Evolutionary conservation across 2,329 filamentous ascomycete genomes (phyloP).

Genomic region (Ascomycota sp.): DNA sequence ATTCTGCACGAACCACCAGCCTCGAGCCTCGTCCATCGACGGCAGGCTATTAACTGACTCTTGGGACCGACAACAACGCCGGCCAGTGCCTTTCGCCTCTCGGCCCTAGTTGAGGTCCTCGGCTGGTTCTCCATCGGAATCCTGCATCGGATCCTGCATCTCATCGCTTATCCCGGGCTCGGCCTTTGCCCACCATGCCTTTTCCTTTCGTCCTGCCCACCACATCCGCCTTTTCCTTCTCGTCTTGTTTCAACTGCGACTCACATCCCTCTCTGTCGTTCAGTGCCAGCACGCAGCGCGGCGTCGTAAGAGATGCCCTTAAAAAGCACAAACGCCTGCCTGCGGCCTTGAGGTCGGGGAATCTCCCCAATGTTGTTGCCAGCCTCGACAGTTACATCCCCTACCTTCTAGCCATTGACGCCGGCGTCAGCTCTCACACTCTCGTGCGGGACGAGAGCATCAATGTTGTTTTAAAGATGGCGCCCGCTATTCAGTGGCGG

Average conservation of each 20-base stretch:
- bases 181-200: slow-evolving; percentile 40
- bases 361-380: slow-evolving; percentile 46
- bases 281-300: slow-evolving; percentile 60
- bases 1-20: too few relatives aligned
- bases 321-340: slow-evolving; percentile 82
- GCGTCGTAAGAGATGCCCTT: slow-evolving; percentile 58
- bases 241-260: slow-evolving; percentile 49
- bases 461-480: slow-evolving; percentile 37
- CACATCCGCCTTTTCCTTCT: slow-evolving; percentile 68
- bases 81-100: too few relatives aligned
- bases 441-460: slow-evolving; percentile 32
- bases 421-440: slow-evolving; percentile 35
- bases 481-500: slow-evolving; percentile 59
- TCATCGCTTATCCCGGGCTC: neutral
- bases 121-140: neutral
- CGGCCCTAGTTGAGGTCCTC: too few relatives aligned
- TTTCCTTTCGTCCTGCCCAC: slow-evolving; percentile 77
- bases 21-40: too few relatives aligned
- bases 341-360: slow-evolving; percentile 42
- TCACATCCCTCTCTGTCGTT: slow-evolving; percentile 79
- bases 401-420: slow-evolving; percentile 57
- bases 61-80: too few relatives aligned
- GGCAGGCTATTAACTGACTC: too few relatives aligned
- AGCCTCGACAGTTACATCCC: slow-evolving; percentile 60
- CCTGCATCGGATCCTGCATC: neutral